Percentiles rank a stretch among this genome's conserved stretches.
Conservation (phyloP, 2,329 filamentous ascomycete genomes). For the Colletotrichum cuscutae region DNA sequence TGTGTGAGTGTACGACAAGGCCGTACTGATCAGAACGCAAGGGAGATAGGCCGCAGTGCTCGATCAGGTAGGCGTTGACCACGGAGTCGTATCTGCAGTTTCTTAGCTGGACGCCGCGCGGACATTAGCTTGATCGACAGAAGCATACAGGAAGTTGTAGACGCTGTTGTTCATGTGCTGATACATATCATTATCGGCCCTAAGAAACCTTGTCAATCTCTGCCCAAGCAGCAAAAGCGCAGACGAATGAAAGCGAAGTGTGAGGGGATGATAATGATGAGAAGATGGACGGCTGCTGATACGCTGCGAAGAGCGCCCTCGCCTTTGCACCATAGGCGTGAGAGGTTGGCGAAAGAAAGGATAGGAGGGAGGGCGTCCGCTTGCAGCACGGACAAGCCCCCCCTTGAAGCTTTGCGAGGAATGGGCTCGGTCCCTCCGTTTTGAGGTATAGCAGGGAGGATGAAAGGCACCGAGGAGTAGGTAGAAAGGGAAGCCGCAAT, state of each 20-base stretch:
- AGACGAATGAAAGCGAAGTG: conserved; percentile 17
- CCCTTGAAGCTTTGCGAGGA: conserved; percentile 19
- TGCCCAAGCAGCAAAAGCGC: conserved; percentile 1
- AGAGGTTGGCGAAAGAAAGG: not conserved
- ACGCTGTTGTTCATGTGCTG: conserved; percentile 92
- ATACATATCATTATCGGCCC: conserved; percentile 96
- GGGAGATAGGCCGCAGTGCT: conserved; percentile 79
- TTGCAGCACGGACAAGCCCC: conserved; percentile 3
- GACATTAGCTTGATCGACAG: not conserved
- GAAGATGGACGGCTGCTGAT: conserved; percentile 10
- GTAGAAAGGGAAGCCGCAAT: not conserved
- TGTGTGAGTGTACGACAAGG: conserved; percentile 86
- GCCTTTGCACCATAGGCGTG: not conserved
- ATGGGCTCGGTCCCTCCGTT: not conserved
- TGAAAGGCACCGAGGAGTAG: not conserved
- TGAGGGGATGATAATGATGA: conserved; percentile 8
- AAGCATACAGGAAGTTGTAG: conserved; percentile 79
- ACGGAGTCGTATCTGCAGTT: conserved; percentile 80
- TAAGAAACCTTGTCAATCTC: conserved; percentile 46
- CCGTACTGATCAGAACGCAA: conserved; percentile 78
- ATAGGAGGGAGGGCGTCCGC: not conserved
- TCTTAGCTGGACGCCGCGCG: not conserved
- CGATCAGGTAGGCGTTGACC: conserved; percentile 88
- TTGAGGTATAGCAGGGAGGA: not conserved
- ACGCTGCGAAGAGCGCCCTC: not conserved